These are phyloP conservation scores for Cladophialophora chaetospira DNA, from an alignment of 2,329 filamentous ascomycete species.

Conservation along the genomic window DNA sequence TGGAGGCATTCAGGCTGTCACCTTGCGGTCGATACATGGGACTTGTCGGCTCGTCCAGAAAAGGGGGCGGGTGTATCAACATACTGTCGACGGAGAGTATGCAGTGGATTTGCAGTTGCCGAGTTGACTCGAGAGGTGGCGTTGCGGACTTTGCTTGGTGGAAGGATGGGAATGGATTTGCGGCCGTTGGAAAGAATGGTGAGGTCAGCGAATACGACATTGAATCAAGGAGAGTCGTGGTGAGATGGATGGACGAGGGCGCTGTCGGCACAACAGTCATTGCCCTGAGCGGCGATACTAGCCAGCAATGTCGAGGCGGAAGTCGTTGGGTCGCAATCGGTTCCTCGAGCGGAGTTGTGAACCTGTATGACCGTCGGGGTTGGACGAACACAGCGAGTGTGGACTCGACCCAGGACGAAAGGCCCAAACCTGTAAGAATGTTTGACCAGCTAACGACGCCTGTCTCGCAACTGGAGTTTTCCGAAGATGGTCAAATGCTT, in stretches of 20 bases:
- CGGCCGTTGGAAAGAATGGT: conserved; percentile 80
- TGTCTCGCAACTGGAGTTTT: conserved; percentile 76
- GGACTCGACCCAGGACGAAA: conserved; percentile 50
- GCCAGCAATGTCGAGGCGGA: conserved; percentile 58
- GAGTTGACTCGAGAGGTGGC: conserved; percentile 78
- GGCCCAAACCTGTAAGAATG: conserved; percentile 69
- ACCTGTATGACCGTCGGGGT: conserved; percentile 79
- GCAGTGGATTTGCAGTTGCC: conserved; percentile 83
- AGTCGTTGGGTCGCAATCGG: conserved; percentile 90
- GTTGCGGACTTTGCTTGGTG: conserved; percentile 94
- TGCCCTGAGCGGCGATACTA: conserved; percentile 63
- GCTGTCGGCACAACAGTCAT: conserved; percentile 82
- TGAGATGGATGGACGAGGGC: conserved; percentile 87
- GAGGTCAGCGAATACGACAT: conserved; percentile 89
- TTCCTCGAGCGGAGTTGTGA: conserved; percentile 82
- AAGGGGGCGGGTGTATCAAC: conserved; percentile 87
- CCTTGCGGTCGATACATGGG: conserved; percentile 87
- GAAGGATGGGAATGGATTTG: conserved; percentile 78
- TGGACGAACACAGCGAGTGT: conserved; percentile 17
- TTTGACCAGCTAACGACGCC: conserved; percentile 88
- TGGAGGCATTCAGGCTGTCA: conserved; percentile 87
- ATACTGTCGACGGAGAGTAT: conserved; percentile 75
- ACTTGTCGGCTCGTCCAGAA: conserved; percentile 74
- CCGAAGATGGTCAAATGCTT: conserved; percentile 84
- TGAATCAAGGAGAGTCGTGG: conserved; percentile 67